phyloP scores from a whole-genome alignment of 768 basidiomycete genomes.

The Mrakia frigida region DNA sequence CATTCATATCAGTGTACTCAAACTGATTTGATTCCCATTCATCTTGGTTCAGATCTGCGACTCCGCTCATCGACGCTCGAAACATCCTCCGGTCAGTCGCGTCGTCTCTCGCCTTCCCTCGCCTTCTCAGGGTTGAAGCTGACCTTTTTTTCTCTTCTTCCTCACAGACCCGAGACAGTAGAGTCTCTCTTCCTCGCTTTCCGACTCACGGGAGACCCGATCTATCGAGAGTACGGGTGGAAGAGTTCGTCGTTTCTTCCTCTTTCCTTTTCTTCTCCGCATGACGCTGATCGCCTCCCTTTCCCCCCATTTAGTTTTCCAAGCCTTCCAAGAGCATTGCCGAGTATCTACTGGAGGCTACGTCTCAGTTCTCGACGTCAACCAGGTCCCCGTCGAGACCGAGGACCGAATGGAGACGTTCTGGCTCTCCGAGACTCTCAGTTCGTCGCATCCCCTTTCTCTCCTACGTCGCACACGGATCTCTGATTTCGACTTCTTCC shows the following conservation, averaged over 20 bases:
- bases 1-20: too few relatives aligned
- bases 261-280: background rate
- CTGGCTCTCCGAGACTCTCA: constrained; percentile 84
- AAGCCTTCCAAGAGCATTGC: constrained; percentile 55
- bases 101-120: constrained; percentile 60
- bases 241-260: constrained; percentile 27
- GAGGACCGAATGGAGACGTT: constrained; percentile 98
- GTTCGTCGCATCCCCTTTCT: constrained; percentile 45
- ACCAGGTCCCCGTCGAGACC: constrained; percentile 57
- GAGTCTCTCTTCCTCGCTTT: constrained; percentile 89
- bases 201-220: constrained; percentile 75
- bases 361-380: constrained; percentile 76
- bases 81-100: constrained; percentile 74
- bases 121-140: constrained; percentile 42
- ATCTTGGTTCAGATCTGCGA: constrained; percentile 17
- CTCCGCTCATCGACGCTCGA: constrained; percentile 64
- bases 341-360: constrained; percentile 73
- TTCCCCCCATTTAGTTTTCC: constrained; percentile 42
- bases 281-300: constrained; percentile 45
- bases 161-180: constrained; percentile 75
- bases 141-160: too few relatives aligned
- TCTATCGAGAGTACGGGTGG: constrained; percentile 60
- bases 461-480: too few relatives aligned
- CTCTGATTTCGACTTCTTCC: background rate
- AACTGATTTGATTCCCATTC: background rate